Conservation (phyloP, 345 rosid genomes). For the Citrus unshiu region DNA sequence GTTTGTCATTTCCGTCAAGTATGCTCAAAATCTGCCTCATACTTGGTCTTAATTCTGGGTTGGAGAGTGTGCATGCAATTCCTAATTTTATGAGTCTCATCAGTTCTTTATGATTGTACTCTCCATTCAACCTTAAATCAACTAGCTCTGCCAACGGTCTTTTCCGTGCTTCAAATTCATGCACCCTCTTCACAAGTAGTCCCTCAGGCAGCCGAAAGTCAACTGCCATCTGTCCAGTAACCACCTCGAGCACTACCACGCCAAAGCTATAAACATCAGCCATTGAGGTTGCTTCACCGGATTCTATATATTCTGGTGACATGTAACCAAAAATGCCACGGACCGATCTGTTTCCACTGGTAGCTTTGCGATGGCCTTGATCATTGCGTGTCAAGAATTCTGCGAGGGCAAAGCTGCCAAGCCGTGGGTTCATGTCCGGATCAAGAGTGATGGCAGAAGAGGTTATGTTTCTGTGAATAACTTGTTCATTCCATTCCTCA, state of each 20-base stretch:
- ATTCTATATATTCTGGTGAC: conserved; percentile 90
- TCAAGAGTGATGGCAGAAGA: conserved; percentile 74
- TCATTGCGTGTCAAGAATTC: conserved; percentile 88
- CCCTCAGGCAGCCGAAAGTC: conserved; percentile 79
- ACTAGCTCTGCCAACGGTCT: conserved; percentile 52
- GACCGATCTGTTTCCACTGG: conserved; percentile 44
- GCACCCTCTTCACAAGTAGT: conserved; percentile 55
- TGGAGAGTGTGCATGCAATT: conserved; percentile 71
- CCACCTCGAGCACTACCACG: conserved; percentile 79
- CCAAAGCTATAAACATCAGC: conserved; percentile 93
- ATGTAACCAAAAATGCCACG: conserved; percentile 88
- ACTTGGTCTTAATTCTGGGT: conserved; percentile 66
- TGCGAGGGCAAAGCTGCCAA: conserved; percentile 74
- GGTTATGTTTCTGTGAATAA: conserved; percentile 85
- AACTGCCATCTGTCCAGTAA: conserved; percentile 84
- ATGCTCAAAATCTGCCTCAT: conserved; percentile 81
- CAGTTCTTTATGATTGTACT: conserved; percentile 46
- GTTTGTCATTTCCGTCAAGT: conserved; percentile 74
- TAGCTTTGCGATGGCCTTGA: conserved; percentile 58
- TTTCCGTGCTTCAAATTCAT: conserved; percentile 42
- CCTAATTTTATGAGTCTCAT: conserved; percentile 63
- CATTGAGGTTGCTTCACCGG: conserved; percentile 79
- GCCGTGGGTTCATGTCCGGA: conserved; percentile 80
- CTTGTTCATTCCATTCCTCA: conserved; percentile 97
- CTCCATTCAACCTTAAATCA: conserved; percentile 48